Base-by-base conservation (phyloP, 768 basidiomycete species). In the Agaricus sinodeliciosus region DNA sequence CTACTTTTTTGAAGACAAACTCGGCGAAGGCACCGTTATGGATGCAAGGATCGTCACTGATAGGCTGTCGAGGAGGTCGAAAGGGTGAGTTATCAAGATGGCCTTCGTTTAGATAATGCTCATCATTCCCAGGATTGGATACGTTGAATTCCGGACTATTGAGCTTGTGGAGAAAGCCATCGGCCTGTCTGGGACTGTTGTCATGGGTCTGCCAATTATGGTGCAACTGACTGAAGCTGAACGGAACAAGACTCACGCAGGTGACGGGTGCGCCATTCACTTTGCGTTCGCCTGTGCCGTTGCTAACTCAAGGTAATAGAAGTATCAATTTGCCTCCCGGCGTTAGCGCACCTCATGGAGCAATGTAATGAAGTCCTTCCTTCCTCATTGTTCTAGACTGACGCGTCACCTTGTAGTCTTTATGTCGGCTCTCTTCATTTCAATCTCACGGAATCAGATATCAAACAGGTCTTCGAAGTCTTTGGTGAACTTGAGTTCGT, bases 401-500 rank as follows among this genome's bases (percentile, higher is more conserved):
- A 55, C 26, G 49, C 43, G 13, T 12, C 42, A 16, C 43, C 48
- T 40, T n/a, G 39, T 46, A 93, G 94, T 68, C 81, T 99, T 67
- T 99, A 96, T 67, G 93, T 99, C 68, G 94, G 93, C 54, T 95
- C 93, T 56, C 74, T 99, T 43, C 92, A 97, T 70, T 96, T 95
- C 77, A 94, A 93, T 69, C 85, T 99, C 56, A 90, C 92, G 51
- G 90, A 96, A 72, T 86, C 91, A 61, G 95, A 99, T 75, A 88
- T 99, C 73, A 90, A 87, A 71, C 94, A 97, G 81, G 95, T 99
- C 60, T 99, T 99, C 69, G 94, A 96, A 66, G 94, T 95, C 9
- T 99, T 98, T 68, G 96, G 96, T 62, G 90, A 94, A 72, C 78
- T 99, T 60, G 95, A 95, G 71, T 94, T 94, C 73, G 94, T 99